Evolutionary conservation across 1,284 basidiomycete species (phyloP).

Genomic region (Athelia sp.): DNA sequence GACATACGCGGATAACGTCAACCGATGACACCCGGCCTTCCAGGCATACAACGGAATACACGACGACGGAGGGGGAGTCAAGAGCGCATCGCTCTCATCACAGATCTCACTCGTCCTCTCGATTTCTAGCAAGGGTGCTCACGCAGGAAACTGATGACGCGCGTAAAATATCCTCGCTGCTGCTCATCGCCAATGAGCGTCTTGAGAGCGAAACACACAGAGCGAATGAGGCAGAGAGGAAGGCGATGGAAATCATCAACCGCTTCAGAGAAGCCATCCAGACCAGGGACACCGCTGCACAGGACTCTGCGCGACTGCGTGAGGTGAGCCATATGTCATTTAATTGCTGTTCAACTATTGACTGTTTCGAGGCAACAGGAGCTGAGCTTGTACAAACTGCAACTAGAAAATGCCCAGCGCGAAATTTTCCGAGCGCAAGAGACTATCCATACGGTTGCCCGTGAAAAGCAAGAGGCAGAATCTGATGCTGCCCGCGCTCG

Average conservation of each 20-base stretch:
- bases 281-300: neutral
- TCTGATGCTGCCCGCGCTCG: constrained; percentile 49
- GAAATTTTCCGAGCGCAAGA: constrained; percentile 55
- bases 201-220: neutral
- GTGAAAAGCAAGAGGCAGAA: constrained; percentile 51
- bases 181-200: neutral
- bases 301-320: neutral
- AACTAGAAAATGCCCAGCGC: constrained; percentile 44
- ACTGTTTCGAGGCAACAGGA: neutral
- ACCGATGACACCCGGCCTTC: neutral
- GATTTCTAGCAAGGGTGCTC: neutral
- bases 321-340: neutral
- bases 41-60: neutral
- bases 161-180: neutral
- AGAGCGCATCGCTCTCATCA: neutral
- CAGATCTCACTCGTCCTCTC: neutral
- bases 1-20: no score
- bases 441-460: constrained; percentile 49
- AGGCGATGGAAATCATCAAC: neutral
- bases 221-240: neutral
- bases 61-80: neutral
- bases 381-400: constrained; percentile 40
- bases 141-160: neutral
- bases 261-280: neutral
- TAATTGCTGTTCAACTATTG: neutral